Percentiles rank a stretch among this genome's conserved stretches.
phyloP scores from a whole-genome alignment of 306 rosid genomes.

The Mucuna pruriens region DNA sequence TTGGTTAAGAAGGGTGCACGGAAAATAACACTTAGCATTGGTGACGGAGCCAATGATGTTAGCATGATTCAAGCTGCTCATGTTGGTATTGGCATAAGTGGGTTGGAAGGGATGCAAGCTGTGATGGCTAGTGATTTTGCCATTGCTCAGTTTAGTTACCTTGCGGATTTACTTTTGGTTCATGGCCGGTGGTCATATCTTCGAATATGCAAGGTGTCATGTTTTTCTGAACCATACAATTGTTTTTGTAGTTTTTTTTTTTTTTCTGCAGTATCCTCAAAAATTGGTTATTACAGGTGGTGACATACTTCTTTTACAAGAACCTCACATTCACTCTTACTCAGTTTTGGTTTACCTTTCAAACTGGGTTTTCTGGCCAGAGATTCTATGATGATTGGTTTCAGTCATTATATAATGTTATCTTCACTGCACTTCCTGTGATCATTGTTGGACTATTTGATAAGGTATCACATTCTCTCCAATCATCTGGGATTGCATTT shows the following conservation, averaged over 20 bases:
- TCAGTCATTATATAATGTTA: slow-evolving; percentile 90
- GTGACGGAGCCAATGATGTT: slow-evolving; percentile 99
- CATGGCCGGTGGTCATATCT: slow-evolving; percentile 99
- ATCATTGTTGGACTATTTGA: slow-evolving; percentile 92
- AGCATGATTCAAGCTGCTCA: slow-evolving; percentile 99
- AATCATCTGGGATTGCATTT: background rate
- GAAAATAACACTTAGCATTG: slow-evolving; percentile 90
- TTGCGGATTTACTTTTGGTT: slow-evolving; percentile 91
- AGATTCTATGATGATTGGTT: slow-evolving; percentile 98
- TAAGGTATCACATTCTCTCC: slow-evolving; percentile 62
- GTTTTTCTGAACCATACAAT: slow-evolving; percentile 15
- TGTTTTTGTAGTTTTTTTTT: slow-evolving; percentile 2
- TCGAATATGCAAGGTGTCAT: slow-evolving; percentile 91
- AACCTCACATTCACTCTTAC: slow-evolving; percentile 96
- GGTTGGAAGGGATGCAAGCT: slow-evolving; percentile 99
- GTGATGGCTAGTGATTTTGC: slow-evolving; percentile 99
- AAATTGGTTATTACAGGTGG: slow-evolving; percentile 68
- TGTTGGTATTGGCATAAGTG: slow-evolving; percentile 97
- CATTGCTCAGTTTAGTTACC: slow-evolving; percentile 96
- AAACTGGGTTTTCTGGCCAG: slow-evolving; percentile 98
- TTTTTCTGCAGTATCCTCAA: slow-evolving; percentile 28
- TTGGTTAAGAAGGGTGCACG: slow-evolving; percentile 90
- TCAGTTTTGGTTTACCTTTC: slow-evolving; percentile 98
- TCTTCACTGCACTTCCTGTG: slow-evolving; percentile 95
- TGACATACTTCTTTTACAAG: slow-evolving; percentile 93